These are phyloP conservation scores for Aspergillus coremiiformis DNA, from an alignment of 495 filamentous ascomycete genomes.

Conservation along the genomic window DNA sequence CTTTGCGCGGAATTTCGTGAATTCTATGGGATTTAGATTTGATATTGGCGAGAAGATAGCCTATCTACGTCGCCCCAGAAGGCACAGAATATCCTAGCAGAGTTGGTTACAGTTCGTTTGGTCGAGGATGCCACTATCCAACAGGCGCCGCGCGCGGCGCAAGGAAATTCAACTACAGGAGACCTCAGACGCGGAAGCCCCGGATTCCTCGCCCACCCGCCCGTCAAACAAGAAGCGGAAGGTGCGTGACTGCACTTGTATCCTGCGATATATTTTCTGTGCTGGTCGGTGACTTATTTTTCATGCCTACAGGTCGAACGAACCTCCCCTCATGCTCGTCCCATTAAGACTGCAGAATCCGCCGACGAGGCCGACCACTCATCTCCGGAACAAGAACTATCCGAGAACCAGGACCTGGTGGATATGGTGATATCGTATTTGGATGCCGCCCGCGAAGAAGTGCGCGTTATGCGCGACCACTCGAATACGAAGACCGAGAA, in stretches of 20 bases:
- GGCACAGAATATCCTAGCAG: background rate
- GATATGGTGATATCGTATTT: conserved; percentile 67
- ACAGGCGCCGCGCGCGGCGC: conserved; percentile 44
- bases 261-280: background rate
- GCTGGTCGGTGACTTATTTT: background rate
- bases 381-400: conserved; percentile 45
- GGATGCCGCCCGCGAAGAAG: conserved; percentile 47
- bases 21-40: background rate
- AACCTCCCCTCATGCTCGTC: conserved; percentile 21
- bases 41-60: background rate
- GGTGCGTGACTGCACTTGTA: conserved; percentile 38
- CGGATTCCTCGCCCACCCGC: conserved; percentile 63
- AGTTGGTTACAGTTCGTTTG: background rate
- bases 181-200: conserved; percentile 45
- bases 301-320: conserved; percentile 29
- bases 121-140: conserved; percentile 41
- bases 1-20: background rate
- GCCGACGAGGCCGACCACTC: conserved; percentile 39
- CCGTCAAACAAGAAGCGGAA: conserved; percentile 70
- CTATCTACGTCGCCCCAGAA: conserved; percentile 2
- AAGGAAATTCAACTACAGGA: conserved; percentile 44
- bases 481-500: conserved; percentile 67
- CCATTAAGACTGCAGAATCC: conserved; percentile 28
- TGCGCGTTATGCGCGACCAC: conserved; percentile 66
- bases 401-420: conserved; percentile 57